Evolutionary conservation across 1,284 basidiomycete genomes (phyloP), one percentile per base, ranked within the genome.

Genomic region (Ceratobasidium sp.): DNA sequence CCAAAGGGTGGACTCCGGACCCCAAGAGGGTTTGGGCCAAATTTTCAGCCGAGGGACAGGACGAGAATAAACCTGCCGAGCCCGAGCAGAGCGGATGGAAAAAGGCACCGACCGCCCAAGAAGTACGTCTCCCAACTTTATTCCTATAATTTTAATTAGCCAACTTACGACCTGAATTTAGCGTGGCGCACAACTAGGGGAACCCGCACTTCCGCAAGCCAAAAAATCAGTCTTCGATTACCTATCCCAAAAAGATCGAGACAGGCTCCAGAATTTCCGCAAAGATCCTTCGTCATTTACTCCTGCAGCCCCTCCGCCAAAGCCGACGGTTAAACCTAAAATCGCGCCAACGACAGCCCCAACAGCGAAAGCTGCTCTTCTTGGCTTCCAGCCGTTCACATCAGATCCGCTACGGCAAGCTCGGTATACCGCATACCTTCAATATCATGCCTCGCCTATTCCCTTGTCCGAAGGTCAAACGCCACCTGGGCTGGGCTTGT

Each of bases 201-300:
- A 98, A 81, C 86, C 86, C 0, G 87, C 87, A 3, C 83, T 92
- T 5, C 86, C 89, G 1, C 83, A 88, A 1, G 88, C 88, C 45
- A 86, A 89, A 1, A 89, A 88, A 48, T 97, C 94, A 0, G 88
- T 99, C 2, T 96, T 96, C 78, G 95, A 98, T 59, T 98, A 91
- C 80, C 89, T 98, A 78, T 96, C 95, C 0, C 88, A 91, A 75
- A 96, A 96, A 79, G 94, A 96, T 76, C 86, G 88, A 64, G 94
- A 97, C 73, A 89, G 95, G 1, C 85, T 98, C 2, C 88, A 92
- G 73, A 85, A 86, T 10, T 85, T 92, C 30, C 83, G 88, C 14
- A 80, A 83, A 32, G 76, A 74, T 26, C 36, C 52, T 43, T 9
- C 74, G 55, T n/a, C 45, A 3, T 18, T 70, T 18, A 18, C 32